Evolutionary conservation across 768 basidiomycete species (phyloP), one percentile per base, ranked within the genome.

Genomic region (Rhodotorula babjevae): DNA sequence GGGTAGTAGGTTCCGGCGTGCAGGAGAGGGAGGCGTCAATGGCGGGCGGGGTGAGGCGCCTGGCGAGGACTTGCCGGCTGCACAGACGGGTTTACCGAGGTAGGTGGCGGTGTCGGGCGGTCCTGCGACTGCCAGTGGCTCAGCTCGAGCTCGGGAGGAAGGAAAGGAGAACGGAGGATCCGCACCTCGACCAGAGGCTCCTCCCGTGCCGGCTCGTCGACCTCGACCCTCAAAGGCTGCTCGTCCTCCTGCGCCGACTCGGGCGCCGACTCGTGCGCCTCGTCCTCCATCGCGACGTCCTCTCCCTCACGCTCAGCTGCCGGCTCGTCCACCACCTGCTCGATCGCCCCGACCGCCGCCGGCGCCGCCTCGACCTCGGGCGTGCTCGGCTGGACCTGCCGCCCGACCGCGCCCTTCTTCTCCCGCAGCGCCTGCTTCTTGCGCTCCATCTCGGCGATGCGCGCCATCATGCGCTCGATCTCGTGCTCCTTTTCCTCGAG

Each of bases 401-500:
- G 44, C 44, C 14, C 44, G 14, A 3, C 44, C 18, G 44, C 36
- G 36, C 36, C 14, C 52, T 56, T 65, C 14, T 47, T 49, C n/a
- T 23, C 14, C 65, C 49, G n/a, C 33, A n/a, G n/a, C 53, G 33
- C 66, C 65, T 59, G 52, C 67, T 69, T 65, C 42, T 50, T 31
- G 19, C 50, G 19, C 61, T 73, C 73, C 42, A 70, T 47, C 31
- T 53, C 65, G 9, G 53, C 59, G 36, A 74, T 74, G 11, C 65
- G 61, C 12, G 64, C 73, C 68, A 63, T 67, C 57, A 70, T 56
- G 18, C 61, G 16, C 83, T 86, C n/a, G 84, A 85, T 71, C 82
- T 83, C 12, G 80, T 80, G 50, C 77, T 84, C 60, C 73, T 80
- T n/a, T 83, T 87, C 7, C 81, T 88, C 53, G 83, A 84, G 76